Evolutionary conservation across 495 filamentous ascomycete species (phyloP).

Genomic region (Neohortaea acidophila): DNA sequence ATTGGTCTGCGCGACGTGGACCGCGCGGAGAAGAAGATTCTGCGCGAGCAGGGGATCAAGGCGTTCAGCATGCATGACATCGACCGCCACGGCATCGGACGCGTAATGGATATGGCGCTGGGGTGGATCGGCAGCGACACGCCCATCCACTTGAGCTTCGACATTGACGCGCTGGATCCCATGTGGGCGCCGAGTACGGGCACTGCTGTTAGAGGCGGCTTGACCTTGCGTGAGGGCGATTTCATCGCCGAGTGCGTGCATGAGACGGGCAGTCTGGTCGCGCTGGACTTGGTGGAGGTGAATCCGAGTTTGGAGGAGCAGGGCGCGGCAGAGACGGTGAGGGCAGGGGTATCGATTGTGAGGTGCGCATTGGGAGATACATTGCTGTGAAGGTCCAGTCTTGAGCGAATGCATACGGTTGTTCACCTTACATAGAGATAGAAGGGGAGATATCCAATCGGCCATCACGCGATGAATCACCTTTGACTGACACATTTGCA

Average conservation of each 20-base stretch:
- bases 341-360: slow-evolving; percentile 79
- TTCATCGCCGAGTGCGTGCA: slow-evolving; percentile 96
- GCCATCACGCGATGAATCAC: too few species aligned
- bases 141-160: slow-evolving; percentile 91
- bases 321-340: slow-evolving; percentile 74
- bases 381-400: too few species aligned
- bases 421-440: neutral
- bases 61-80: slow-evolving; percentile 99
- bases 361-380: slow-evolving; percentile 86
- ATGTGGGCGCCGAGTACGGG: slow-evolving; percentile 93
- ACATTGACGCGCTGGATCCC: slow-evolving; percentile 92
- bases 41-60: slow-evolving; percentile 77
- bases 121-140: slow-evolving; percentile 87
- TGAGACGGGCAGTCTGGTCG: slow-evolving; percentile 77
- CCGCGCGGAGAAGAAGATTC: slow-evolving; percentile 70
- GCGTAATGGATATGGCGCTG: slow-evolving; percentile 93
- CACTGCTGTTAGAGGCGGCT: slow-evolving; percentile 84
- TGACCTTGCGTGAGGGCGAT: slow-evolving; percentile 91
- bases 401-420: slow-evolving; percentile 24
- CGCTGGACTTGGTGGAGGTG: slow-evolving; percentile 91
- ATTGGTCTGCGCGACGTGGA: slow-evolving; percentile 94
- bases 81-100: slow-evolving; percentile 82
- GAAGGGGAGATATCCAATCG: too few species aligned
- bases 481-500: too few species aligned
- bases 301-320: slow-evolving; percentile 70